Percentiles rank a stretch among this genome's conserved stretches.
Evolutionary conservation across 768 basidiomycete species (phyloP).

Genomic region (Daedaleopsis sinensis): DNA sequence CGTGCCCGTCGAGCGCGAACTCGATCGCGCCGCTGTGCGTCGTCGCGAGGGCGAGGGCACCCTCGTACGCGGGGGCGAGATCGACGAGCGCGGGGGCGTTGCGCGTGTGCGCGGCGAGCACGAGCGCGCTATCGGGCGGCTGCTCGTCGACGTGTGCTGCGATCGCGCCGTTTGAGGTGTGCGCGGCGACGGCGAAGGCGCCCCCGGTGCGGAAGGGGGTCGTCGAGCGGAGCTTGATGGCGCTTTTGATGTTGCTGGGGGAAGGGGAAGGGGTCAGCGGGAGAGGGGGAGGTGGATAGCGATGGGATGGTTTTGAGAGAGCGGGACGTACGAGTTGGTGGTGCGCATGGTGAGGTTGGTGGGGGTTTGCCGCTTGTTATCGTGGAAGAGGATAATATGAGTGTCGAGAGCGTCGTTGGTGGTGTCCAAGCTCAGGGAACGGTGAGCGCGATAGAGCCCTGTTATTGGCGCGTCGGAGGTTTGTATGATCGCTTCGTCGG

Average conservation of each 20-base stretch:
- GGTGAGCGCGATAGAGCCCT: conserved; percentile 44
- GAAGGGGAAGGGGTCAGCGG: not conserved
- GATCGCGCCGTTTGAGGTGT: conserved; percentile 37
- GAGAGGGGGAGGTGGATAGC: no score
- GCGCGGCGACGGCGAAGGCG: conserved; percentile 35
- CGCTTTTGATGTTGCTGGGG: conserved; percentile 22
- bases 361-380: conserved; percentile 22
- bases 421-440: conserved; percentile 39
- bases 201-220: conserved; percentile 25
- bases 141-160: conserved; percentile 33
- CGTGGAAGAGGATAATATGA: conserved; percentile 40
- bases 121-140: conserved; percentile 38
- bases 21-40: conserved; percentile 1
- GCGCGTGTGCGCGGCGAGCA: conserved; percentile 33
- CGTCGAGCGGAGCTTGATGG: conserved; percentile 23
- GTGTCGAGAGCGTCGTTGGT: conserved; percentile 45
- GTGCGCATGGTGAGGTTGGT: conserved; percentile 39
- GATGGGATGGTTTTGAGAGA: no score
- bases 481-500: conserved; percentile 29
- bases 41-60: conserved; percentile 34
- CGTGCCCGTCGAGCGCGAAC: conserved; percentile 7
- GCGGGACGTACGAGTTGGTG: conserved; percentile 45
- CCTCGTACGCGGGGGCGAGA: conserved; percentile 43
- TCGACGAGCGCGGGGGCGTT: conserved; percentile 39
- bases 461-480: conserved; percentile 49